These are phyloP conservation scores for Thielaviopsis euricoi DNA, from an alignment of 2,329 filamentous ascomycete species.

Conservation along the genomic window DNA sequence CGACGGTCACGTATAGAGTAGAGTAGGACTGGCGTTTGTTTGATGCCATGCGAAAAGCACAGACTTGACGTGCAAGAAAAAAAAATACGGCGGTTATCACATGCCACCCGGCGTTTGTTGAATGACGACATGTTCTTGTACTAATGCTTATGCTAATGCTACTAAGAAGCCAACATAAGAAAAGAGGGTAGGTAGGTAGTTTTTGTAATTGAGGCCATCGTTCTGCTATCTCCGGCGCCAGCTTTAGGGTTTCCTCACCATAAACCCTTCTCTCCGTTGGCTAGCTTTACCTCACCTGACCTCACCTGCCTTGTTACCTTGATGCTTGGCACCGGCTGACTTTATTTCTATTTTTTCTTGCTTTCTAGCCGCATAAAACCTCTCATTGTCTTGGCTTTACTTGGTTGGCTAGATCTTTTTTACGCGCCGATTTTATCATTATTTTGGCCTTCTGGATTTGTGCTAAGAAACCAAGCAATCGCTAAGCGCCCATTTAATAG, in stretches of 20 bases:
- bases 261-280: no score
- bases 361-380: background rate
- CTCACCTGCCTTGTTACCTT: no score
- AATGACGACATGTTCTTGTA: background rate
- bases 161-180: background rate
- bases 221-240: no score
- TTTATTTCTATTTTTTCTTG: no score
- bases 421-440: background rate
- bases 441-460: background rate
- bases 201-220: no score
- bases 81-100: background rate
- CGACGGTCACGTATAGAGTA: background rate
- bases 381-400: background rate
- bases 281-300: no score
- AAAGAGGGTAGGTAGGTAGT: no score
- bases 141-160: no score
- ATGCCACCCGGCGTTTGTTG: background rate
- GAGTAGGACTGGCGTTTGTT: background rate
- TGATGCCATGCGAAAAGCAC: background rate
- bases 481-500: slow-evolving; percentile 2
- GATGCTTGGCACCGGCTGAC: background rate
- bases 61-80: background rate
- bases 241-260: no score
- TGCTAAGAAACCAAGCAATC: background rate
- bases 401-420: background rate